A percentile compares a stretch with the other conserved stretches of the same genome.
Conservation (phyloP, 139 green algal species). For the Coelastrella sp. region DNA sequence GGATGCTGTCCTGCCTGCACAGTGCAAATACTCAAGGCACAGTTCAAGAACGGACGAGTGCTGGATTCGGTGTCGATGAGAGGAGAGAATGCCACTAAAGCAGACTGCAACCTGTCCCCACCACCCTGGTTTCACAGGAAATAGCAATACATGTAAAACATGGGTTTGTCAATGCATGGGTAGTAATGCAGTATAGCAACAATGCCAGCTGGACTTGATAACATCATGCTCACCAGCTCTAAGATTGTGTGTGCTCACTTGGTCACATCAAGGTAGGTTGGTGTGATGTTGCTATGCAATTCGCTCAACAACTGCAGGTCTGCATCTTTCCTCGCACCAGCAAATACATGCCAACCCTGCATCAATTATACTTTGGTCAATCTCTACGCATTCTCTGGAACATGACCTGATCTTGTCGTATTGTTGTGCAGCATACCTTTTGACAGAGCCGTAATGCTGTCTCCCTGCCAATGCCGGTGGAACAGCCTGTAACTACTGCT, state of each 20-base stretch:
- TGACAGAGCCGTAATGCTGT: conserved; percentile 1
- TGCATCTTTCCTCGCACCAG: neutral
- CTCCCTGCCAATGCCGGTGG: conserved; percentile 25
- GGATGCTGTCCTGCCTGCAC: too few relatives aligned
- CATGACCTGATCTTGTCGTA: neutral
- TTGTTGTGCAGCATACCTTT: conserved; percentile 12
- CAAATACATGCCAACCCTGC: conserved; percentile 18
- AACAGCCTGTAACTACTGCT: conserved; percentile 1
- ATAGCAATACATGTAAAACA: too few relatives aligned
- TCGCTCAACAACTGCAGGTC: neutral
- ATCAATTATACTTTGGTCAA: neutral
- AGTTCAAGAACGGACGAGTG: too few relatives aligned
- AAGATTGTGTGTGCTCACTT: neutral
- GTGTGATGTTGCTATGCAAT: neutral
- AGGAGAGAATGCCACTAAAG: too few relatives aligned
- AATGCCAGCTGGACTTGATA: too few relatives aligned
- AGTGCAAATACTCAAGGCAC: too few relatives aligned
- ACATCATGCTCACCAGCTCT: too few relatives aligned
- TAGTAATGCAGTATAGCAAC: too few relatives aligned
- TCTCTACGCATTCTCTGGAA: neutral
- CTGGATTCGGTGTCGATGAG: too few relatives aligned
- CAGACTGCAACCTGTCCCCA: too few relatives aligned
- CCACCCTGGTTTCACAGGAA: too few relatives aligned
- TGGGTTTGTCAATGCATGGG: too few relatives aligned
- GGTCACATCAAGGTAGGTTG: neutral